phyloP scores from a whole-genome alignment of 108 stramenopile species.

The Ochromonas danica region DNA sequence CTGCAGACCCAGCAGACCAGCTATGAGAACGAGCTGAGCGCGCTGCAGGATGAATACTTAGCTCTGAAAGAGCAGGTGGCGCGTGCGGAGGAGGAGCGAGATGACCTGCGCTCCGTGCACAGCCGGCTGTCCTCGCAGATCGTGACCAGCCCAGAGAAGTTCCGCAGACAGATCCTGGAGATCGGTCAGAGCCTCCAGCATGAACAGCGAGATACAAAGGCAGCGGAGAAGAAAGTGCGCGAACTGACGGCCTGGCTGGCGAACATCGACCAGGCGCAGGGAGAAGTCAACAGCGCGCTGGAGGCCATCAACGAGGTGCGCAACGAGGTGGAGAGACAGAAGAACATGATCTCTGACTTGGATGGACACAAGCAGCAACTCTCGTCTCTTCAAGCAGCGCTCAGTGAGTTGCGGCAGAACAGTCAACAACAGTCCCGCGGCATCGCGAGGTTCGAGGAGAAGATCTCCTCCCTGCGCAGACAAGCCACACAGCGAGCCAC shows the following conservation, averaged over 20 bases:
- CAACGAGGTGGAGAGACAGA: slow-evolving; percentile 1
- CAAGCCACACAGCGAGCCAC: neutral
- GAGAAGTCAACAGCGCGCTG: slow-evolving; percentile 1
- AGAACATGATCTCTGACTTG: neutral
- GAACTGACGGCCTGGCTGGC: slow-evolving; percentile 22
- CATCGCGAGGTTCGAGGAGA: neutral
- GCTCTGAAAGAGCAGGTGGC: slow-evolving; percentile 10
- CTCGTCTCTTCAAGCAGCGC: neutral
- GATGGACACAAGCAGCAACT: neutral
- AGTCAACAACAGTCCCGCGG: neutral
- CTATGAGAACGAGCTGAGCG: slow-evolving; percentile 33
- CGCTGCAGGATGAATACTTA: slow-evolving; percentile 29
- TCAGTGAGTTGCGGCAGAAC: slow-evolving; percentile 1
- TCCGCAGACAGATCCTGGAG: slow-evolving; percentile 26
- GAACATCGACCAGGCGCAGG: slow-evolving; percentile 4
- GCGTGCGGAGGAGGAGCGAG: slow-evolving; percentile 28
- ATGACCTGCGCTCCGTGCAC: neutral
- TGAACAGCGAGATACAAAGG: slow-evolving; percentile 3
- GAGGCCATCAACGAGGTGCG: slow-evolving; percentile 6
- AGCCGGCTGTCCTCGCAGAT: neutral
- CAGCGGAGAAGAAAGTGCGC: slow-evolving; percentile 30
- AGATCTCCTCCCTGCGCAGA: neutral
- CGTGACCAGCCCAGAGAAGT: slow-evolving; percentile 26
- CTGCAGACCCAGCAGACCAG: slow-evolving; percentile 38
- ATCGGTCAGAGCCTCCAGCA: neutral